phyloP scores from a whole-genome alignment of 495 filamentous ascomycete species.

The Neurospora sp. region DNA sequence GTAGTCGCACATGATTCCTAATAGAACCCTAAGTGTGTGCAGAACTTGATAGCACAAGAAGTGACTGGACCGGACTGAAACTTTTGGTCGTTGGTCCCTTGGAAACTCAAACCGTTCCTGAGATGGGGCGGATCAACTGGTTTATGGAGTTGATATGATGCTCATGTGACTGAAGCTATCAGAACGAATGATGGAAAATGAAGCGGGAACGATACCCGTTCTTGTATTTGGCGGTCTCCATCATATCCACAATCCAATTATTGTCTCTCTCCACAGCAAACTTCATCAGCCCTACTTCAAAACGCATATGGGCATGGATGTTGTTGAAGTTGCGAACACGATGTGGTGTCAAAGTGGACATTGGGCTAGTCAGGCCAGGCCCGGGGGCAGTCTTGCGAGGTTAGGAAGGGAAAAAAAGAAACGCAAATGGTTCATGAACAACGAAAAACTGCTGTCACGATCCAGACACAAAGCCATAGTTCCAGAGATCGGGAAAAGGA shows the following conservation, averaged over 20 bases:
- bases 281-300: neutral
- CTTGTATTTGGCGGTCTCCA: neutral
- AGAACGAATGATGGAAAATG: neutral
- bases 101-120: neutral
- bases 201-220: neutral
- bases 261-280: neutral
- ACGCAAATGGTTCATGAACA: neutral
- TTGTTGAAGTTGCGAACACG: neutral
- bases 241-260: neutral
- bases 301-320: neutral
- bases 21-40: neutral
- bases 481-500: neutral
- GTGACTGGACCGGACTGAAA: neutral
- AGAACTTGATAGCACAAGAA: neutral
- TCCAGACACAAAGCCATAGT: neutral
- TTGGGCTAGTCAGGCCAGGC: neutral
- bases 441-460: neutral
- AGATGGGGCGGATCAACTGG: neutral
- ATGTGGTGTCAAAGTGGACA: neutral
- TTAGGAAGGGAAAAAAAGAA: neutral
- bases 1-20: constrained; percentile 10
- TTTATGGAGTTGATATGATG: neutral
- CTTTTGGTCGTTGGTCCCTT: neutral
- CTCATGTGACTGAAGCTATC: neutral
- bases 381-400: neutral